Evolutionary conservation across 2,329 filamentous ascomycete genomes (phyloP), one percentile per base, ranked within the genome.

Genomic region (Fusarium albosuccineum): DNA sequence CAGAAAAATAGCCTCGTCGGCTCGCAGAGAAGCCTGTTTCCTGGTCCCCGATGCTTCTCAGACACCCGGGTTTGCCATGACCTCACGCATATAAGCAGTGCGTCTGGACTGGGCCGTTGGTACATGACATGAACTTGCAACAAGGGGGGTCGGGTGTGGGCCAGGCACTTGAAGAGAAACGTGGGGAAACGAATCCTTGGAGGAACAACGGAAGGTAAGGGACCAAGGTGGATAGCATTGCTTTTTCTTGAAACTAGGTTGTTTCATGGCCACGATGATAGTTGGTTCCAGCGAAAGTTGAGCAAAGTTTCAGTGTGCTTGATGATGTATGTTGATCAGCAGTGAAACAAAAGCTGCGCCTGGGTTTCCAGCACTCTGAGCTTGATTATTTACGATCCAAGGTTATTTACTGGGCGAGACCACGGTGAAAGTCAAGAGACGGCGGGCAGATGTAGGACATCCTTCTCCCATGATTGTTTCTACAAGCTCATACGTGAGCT

Each of bases 111-210:
- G 33, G 13, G 22, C 34, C 33, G 37, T 50, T 33, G 22, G 33
- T 36, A 30, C 33, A 39, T 14, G 14, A 26, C 22, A 50, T 39
- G 30, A 40, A 22, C 49, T 40, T 42, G 40, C 17, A 41, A 30
- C 59, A 53, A 42, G n/a, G 49, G 39, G 54, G 17, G 17, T 22
- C 54, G 14, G 44, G 49, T 39, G 59, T 59, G 54, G 54, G 42
- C 54, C 40, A 13, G 45, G 29, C 52, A 49, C 42, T 57, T 17
- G 33, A 37, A 17, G 51, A 44, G 42, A 52, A 58, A 65, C 59
- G 62, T 51, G 62, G 62, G 62, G 59, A 62, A 62, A 40, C 7
- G 16, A 36, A 42, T 29, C 51, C 17, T 50, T 34, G 26, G 39
- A 26, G 49, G 41, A 27, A 60, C 27, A 34, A 9, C 5, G 33